phyloP scores from a whole-genome alignment of 352 stramenopile genomes.

The Bremia lactucae region DNA sequence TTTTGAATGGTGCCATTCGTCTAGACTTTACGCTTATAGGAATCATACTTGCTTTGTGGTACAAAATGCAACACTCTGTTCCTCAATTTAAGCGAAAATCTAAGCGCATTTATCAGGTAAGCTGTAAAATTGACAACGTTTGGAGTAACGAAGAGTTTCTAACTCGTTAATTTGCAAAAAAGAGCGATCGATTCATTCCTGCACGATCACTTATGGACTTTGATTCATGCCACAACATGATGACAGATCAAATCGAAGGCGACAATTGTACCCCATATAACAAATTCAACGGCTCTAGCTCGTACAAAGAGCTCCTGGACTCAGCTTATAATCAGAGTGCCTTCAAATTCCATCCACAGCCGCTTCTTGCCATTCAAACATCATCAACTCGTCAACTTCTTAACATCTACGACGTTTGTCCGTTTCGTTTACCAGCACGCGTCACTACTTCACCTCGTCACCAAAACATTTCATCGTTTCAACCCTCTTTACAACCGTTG shows the following conservation, averaged over 20 bases:
- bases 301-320: conserved; percentile 1
- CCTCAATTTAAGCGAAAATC: too few species aligned
- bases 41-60: too few species aligned
- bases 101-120: too few species aligned
- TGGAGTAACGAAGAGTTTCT: too few species aligned
- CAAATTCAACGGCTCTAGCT: neutral
- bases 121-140: too few species aligned
- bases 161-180: too few species aligned
- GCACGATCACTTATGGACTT: conserved; percentile 2
- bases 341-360: neutral
- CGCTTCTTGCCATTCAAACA: conserved; percentile 1
- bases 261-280: neutral
- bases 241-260: neutral
- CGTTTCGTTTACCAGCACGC: neutral
- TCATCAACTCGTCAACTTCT: conserved; percentile 2
- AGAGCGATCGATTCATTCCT: conserved; percentile 6
- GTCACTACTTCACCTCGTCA: neutral
- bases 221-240: conserved; percentile 3
- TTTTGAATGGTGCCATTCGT: too few species aligned
- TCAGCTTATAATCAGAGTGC: neutral
- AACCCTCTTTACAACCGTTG: conserved; percentile 19
- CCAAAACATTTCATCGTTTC: neutral
- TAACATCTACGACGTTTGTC: too few species aligned
- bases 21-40: too few species aligned
- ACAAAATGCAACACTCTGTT: too few species aligned